A percentile compares a stretch with the other conserved stretches of the same genome.
phyloP scores from a whole-genome alignment of 495 filamentous ascomycete genomes.

The Clohesyomyces aquaticus region DNA sequence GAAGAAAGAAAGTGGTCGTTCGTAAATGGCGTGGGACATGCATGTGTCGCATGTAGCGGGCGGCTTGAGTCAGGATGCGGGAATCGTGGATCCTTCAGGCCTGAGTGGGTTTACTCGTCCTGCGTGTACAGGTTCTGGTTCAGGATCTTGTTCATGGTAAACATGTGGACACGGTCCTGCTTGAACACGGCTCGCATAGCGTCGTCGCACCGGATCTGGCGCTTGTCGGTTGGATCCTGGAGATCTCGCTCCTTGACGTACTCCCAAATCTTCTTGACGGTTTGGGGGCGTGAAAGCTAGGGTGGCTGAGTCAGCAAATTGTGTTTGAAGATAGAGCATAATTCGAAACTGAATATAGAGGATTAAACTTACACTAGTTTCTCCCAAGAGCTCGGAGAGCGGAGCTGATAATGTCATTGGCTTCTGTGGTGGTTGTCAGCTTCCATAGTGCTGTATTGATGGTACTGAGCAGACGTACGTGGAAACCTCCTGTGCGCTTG shows the following conservation, averaged over 20 bases:
- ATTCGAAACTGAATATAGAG: not conserved
- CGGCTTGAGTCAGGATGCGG: not conserved
- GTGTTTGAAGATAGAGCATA: not conserved
- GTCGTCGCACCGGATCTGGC: constrained; percentile 91
- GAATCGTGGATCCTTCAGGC: not conserved
- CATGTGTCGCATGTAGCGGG: too few species aligned
- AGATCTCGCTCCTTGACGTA: constrained; percentile 86
- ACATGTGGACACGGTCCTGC: constrained; percentile 91
- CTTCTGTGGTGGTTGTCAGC: constrained; percentile 55
- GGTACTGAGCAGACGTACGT: constrained; percentile 61
- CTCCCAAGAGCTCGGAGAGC: constrained; percentile 63
- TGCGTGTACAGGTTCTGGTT: constrained; percentile 67
- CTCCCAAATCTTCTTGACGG: constrained; percentile 92
- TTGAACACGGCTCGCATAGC: constrained; percentile 88
- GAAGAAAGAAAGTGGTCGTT: too few species aligned
- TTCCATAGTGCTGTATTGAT: constrained; percentile 14
- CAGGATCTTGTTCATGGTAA: constrained; percentile 90
- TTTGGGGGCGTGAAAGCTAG: constrained; percentile 87
- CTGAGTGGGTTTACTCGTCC: constrained; percentile 52
- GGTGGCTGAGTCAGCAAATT: constrained; percentile 1
- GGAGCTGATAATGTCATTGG: constrained; percentile 67
- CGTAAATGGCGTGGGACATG: constrained; percentile 2
- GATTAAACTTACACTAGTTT: constrained; percentile 49
- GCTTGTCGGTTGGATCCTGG: constrained; percentile 87
- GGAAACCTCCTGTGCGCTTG: constrained; percentile 68